These are phyloP conservation scores for Phytophthora melonis DNA, from an alignment of 352 stramenopile genomes.

Conservation along the genomic window DNA sequence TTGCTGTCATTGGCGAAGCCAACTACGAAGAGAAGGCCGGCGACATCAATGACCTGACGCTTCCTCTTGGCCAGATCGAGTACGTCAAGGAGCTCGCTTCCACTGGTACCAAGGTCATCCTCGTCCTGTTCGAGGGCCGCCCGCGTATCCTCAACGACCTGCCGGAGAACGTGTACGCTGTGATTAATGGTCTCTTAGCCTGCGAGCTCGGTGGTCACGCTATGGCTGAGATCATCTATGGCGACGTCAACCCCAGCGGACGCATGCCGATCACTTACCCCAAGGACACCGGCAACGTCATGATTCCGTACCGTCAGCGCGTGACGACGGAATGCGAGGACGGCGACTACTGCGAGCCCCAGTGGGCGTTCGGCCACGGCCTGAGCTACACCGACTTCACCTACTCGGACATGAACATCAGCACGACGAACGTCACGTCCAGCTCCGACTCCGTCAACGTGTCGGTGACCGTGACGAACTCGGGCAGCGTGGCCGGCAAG, in stretches of 20 bases:
- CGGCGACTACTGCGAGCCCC: slow-evolving; percentile 7
- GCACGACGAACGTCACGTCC: neutral
- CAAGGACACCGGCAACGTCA: slow-evolving; percentile 11
- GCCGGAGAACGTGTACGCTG: slow-evolving; percentile 53
- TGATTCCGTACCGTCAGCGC: neutral
- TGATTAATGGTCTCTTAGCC: slow-evolving; percentile 75
- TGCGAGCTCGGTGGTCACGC: no score
- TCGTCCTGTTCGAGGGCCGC: slow-evolving; percentile 70
- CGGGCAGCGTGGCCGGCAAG: slow-evolving; percentile 56
- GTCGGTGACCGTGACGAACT: slow-evolving; percentile 45
- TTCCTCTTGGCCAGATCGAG: slow-evolving; percentile 34
- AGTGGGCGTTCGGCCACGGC: slow-evolving; percentile 61
- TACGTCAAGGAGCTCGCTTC: slow-evolving; percentile 68
- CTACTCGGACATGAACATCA: slow-evolving; percentile 47
- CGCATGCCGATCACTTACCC: slow-evolving; percentile 7
- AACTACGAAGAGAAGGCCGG: slow-evolving; percentile 79
- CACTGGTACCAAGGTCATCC: no score
- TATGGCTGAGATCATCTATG: slow-evolving; percentile 84
- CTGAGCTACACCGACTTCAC: slow-evolving; percentile 66
- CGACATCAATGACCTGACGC: slow-evolving; percentile 72
- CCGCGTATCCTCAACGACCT: slow-evolving; percentile 64
- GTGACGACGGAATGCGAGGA: neutral
- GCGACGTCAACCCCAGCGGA: slow-evolving; percentile 35
- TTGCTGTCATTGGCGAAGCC: slow-evolving; percentile 71
- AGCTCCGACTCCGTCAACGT: neutral